These are phyloP conservation scores for Metarhizium robertsii DNA, from an alignment of 2,329 filamentous ascomycete species.

Conservation along the genomic window DNA sequence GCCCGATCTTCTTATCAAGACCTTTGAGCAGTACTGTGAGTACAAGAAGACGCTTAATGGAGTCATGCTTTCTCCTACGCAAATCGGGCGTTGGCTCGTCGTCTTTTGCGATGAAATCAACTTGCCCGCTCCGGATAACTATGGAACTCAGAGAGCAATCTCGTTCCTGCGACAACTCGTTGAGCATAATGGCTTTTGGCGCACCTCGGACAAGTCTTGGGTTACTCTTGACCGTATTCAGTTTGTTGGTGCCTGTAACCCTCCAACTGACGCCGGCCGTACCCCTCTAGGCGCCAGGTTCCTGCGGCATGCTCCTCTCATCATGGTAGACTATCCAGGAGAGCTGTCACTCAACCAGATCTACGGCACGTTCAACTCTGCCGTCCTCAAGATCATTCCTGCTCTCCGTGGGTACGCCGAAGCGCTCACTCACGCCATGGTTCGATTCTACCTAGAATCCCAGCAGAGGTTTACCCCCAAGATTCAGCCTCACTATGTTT, in stretches of 20 bases:
- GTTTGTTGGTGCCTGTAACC: constrained; percentile 98
- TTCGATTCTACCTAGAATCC: constrained; percentile 89
- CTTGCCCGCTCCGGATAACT: constrained; percentile 92
- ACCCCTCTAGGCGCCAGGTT: constrained; percentile 90
- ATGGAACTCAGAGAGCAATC: constrained; percentile 94
- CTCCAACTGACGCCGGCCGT: constrained; percentile 92
- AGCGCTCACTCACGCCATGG: constrained; percentile 92
- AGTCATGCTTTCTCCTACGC: constrained; percentile 87
- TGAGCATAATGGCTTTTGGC: constrained; percentile 98
- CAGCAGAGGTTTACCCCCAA: constrained; percentile 91
- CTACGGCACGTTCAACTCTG: constrained; percentile 95
- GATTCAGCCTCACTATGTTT: constrained; percentile 98
- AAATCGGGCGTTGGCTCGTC: constrained; percentile 95
- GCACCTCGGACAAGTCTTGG: constrained; percentile 95
- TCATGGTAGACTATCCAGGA: constrained; percentile 99
- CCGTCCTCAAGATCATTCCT: constrained; percentile 93
- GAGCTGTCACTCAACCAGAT: constrained; percentile 93
- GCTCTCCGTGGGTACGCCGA: constrained; percentile 92
- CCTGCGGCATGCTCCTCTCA: constrained; percentile 90
- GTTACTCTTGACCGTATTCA: constrained; percentile 96
- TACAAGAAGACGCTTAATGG: constrained; percentile 98
- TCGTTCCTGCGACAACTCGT: constrained; percentile 96
- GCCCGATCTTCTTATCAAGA: constrained; percentile 95
- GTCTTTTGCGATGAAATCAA: constrained; percentile 99
- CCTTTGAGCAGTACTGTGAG: constrained; percentile 98